Evolutionary conservation across 495 filamentous ascomycete species (phyloP).

Genomic region (Polyplosphaeria fusca): DNA sequence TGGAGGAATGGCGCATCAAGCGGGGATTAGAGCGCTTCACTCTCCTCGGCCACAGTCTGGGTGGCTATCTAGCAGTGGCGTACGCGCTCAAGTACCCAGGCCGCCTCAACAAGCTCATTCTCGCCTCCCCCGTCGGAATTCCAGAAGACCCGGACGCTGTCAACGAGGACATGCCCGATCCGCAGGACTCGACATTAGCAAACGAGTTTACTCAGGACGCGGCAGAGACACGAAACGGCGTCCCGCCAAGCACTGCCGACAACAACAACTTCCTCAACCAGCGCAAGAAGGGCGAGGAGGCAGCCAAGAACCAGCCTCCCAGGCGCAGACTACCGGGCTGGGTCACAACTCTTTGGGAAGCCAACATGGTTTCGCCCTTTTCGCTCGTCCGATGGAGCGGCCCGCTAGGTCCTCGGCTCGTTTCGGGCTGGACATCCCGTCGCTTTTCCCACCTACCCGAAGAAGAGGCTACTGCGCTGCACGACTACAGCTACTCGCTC

Average conservation of each 20-base stretch:
- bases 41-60: slow-evolving; percentile 85
- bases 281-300: slow-evolving; percentile 40
- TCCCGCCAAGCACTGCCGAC: slow-evolving; percentile 37
- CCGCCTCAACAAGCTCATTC: slow-evolving; percentile 88
- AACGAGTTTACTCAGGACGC: slow-evolving; percentile 78
- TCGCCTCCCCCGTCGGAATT: slow-evolving; percentile 90
- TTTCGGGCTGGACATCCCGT: slow-evolving; percentile 91
- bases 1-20: slow-evolving; percentile 91
- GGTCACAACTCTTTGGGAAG: slow-evolving; percentile 92
- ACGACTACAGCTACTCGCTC: slow-evolving; percentile 91
- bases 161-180: slow-evolving; percentile 74
- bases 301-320: slow-evolving; percentile 42
- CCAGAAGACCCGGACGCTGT: slow-evolving; percentile 94
- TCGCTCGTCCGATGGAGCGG: slow-evolving; percentile 83
- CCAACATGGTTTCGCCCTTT: slow-evolving; percentile 87
- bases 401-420: slow-evolving; percentile 85
- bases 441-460: slow-evolving; percentile 83
- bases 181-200: slow-evolving; percentile 61
- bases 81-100: slow-evolving; percentile 97
- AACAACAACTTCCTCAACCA: slow-evolving; percentile 62
- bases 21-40: slow-evolving; percentile 91
- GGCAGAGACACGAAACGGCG: slow-evolving; percentile 47
- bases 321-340: slow-evolving; percentile 74
- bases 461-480: slow-evolving; percentile 78
- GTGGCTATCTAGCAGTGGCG: slow-evolving; percentile 89